These are phyloP conservation scores for Chlamydomonas sphaeroides DNA, from an alignment of 139 green algal genomes.

Conservation along the genomic window DNA sequence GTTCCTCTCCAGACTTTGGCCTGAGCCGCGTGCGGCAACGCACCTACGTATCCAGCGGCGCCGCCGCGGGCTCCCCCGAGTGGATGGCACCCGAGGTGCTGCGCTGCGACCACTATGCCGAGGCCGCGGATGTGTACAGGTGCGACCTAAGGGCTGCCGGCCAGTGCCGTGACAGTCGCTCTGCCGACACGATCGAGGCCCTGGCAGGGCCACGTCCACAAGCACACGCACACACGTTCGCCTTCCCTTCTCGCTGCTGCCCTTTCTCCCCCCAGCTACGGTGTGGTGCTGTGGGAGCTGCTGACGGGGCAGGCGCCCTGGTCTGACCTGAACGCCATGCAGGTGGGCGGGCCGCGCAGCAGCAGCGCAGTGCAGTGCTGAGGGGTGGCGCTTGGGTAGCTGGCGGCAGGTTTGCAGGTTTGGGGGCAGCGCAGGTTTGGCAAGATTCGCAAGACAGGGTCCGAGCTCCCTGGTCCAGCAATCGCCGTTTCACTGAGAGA, in stretches of 20 bases:
- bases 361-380: no score
- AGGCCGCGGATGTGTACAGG: conserved; percentile 57
- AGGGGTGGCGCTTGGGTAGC: no score
- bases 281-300: conserved; percentile 81
- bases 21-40: conserved; percentile 53
- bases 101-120: conserved; percentile 52
- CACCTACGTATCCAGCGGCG: conserved; percentile 46
- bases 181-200: no score
- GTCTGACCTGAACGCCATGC: conserved; percentile 77
- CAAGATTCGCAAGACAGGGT: no score
- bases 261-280: conserved; percentile 46
- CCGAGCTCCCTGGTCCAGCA: no score
- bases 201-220: no score
- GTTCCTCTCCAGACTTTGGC: conserved; percentile 76
- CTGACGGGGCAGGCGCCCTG: conserved; percentile 79
- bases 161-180: no score
- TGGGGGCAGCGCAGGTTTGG: no score
- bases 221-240: no score
- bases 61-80: conserved; percentile 60
- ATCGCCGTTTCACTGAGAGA: no score
- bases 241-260: no score
- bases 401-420: no score
- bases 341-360: conserved; percentile 49
- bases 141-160: conserved; percentile 43
- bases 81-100: conserved; percentile 86